Base-by-base conservation (phyloP, 2,329 filamentous ascomycete genomes). In the Sclerotinia spermophila region DNA sequence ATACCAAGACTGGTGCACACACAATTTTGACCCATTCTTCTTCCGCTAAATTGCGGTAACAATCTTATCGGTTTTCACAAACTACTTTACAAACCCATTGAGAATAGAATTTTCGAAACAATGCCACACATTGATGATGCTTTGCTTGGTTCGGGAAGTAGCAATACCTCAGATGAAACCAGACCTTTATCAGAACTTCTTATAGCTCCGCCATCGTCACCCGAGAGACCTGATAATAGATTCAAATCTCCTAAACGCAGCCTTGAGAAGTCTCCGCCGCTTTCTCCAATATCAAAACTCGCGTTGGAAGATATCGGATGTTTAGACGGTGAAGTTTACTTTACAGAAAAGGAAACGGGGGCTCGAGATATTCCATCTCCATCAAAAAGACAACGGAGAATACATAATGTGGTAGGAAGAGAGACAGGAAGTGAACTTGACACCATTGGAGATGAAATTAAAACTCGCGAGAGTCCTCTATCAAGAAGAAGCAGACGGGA, bases 251-350 rank as follows among this genome's bases (percentile, higher is more conserved):
- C n/a, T 1, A 44, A 61, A 6, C 35, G 35, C n/a, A 13, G 58
- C n/a, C 5, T 44, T 19, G 38, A 44, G 10, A 44, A 30, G 27
- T 30, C n/a, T 61, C 38, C 58, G 6, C 21, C 58, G 10, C 5
- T 5, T 21, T 44, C 38, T 10, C 15, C 38, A 0, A 30, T 30
- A 10, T 61, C 58, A 2, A 24, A 42, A 24, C 13, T 44, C 5
- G 30, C 1, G 5, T 0, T 5, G 7, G 58, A 30, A 11, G 13
- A 4, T 24, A 8, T 44, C 0, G n/a, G 27, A n/a, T 19, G 2
- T 15, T 5, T 40, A 27, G n/a, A 5, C 38, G 3, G 5, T 10
- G 27, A n/a, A 30, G 19, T 11, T 30, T 0, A 0, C 58, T 21
- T 19, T 7, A 1, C 10, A 40, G 15, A 19, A 19, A 27, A 30